Base-by-base conservation (phyloP, 1,284 basidiomycete species). In the Ceratobasidium sp. region DNA sequence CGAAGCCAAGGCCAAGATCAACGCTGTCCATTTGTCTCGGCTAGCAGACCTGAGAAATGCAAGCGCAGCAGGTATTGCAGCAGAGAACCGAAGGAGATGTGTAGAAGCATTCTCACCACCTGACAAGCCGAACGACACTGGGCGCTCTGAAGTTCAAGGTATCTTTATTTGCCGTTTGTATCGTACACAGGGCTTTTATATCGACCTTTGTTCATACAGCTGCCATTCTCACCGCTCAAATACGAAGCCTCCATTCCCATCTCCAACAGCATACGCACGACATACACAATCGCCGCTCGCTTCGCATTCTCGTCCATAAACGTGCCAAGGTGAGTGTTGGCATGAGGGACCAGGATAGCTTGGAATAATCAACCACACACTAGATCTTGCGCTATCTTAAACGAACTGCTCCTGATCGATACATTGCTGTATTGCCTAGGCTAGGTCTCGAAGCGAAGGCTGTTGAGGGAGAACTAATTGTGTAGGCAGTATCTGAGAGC, bases 61-160 rank as follows among this genome's bases (percentile, higher is more conserved):
- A 23, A 70, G 67, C n/a, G 67, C 67, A 23, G 67, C 67, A 34
- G 67, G 67, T 41, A 70, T 70, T 34, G 67, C 67, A 21, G 67
- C 30, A 30, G 67, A 70, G 45, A 70, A 70, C 41, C 21, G 67
- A 28, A 43, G 67, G 28, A 43, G 67, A 59, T 70, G 67, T 18
- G 67, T 70, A 14, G 67, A 70, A 28, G 43, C 67, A 43, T 70
- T 70, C 28, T 70, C 67, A 45, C 28, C 41, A 21, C 55, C 67
- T 18, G 67, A 39, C 18, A 70, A 70, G 28, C 67, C 67, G 10
- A 70, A 70, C 28, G 67, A 70, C 34, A 34, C 67, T 23, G 67
- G 67, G 12, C 55, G 53, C 21, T 53, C 67, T 30, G 67, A 70
- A 46, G 67, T 70, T 57, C 65, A 70, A 70, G 65, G 65, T 70